phyloP scores from a whole-genome alignment of 768 basidiomycete genomes.

The Butyriboletus loyo region DNA sequence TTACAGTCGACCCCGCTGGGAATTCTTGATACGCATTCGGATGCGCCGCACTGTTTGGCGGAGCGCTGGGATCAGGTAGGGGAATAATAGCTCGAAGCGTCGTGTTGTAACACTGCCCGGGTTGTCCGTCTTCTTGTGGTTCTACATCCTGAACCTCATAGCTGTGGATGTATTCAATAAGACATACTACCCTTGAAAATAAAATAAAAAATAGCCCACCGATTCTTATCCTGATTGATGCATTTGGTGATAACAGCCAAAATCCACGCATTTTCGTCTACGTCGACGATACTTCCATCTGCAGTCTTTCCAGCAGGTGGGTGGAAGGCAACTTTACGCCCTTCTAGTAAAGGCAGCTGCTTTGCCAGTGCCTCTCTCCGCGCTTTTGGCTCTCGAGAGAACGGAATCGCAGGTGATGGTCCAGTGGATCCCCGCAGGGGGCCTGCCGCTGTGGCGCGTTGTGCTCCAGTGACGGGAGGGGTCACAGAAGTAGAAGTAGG shows the following conservation, averaged over 20 bases:
- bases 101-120: constrained; percentile 67
- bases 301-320: constrained; percentile 56
- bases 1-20: constrained; percentile 64
- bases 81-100: constrained; percentile 72
- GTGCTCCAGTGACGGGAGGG: constrained; percentile 20
- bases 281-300: constrained; percentile 48
- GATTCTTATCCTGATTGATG: constrained; percentile 69
- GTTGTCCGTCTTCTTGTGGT: constrained; percentile 76
- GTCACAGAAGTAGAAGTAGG: constrained; percentile 47
- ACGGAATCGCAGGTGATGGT: constrained; percentile 46
- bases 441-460: constrained; percentile 13
- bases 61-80: constrained; percentile 68
- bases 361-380: constrained; percentile 58
- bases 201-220: constrained; percentile 35
- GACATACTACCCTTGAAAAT: not conserved
- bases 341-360: constrained; percentile 67
- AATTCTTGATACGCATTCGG: constrained; percentile 71
- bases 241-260: constrained; percentile 71
- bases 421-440: constrained; percentile 55
- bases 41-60: constrained; percentile 57
- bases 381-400: constrained; percentile 64
- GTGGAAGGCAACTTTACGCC: constrained; percentile 80
- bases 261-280: constrained; percentile 64
- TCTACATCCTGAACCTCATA: constrained; percentile 88
- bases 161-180: constrained; percentile 34